phyloP scores from a whole-genome alignment of 2,329 filamentous ascomycete genomes.

The Cercospora brassicicola region DNA sequence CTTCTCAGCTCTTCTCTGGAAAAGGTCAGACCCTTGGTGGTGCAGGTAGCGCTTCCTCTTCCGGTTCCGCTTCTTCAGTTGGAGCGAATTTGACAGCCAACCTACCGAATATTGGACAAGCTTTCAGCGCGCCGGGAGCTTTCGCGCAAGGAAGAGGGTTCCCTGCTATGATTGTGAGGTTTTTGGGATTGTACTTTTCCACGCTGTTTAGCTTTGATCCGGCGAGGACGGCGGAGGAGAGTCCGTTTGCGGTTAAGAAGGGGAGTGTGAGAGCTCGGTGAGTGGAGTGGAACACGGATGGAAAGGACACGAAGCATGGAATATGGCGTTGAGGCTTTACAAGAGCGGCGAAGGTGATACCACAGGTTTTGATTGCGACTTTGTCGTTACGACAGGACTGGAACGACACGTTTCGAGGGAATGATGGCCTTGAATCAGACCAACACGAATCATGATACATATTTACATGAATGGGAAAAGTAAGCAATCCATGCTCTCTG shows the following conservation, averaged over 20 bases:
- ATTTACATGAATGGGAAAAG: neutral
- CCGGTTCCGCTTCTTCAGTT: constrained; percentile 4
- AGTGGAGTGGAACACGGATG: neutral
- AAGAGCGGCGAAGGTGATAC: neutral
- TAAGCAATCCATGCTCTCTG: neutral
- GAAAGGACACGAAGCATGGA: neutral
- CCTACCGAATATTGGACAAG: constrained; percentile 27
- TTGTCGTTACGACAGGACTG: neutral
- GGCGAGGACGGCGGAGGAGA: constrained; percentile 46
- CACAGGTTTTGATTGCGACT: constrained; percentile 10
- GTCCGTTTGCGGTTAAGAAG: constrained; percentile 45
- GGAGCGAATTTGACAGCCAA: constrained; percentile 5
- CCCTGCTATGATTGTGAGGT: constrained; percentile 45
- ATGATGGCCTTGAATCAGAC: neutral
- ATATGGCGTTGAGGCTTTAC: neutral
- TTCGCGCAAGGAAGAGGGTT: constrained; percentile 40
- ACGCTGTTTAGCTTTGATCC: constrained; percentile 50
- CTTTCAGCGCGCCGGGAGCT: constrained; percentile 32
- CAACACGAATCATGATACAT: neutral
- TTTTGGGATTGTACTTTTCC: constrained; percentile 49
- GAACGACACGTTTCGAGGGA: neutral
- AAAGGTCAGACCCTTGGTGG: constrained; percentile 45
- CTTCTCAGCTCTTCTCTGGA: constrained; percentile 41
- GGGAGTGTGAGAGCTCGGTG: constrained; percentile 23
- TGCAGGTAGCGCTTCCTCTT: neutral